phyloP scores from a whole-genome alignment of 192 early-diverging fungal species.

The Backusella tuberculispora region DNA sequence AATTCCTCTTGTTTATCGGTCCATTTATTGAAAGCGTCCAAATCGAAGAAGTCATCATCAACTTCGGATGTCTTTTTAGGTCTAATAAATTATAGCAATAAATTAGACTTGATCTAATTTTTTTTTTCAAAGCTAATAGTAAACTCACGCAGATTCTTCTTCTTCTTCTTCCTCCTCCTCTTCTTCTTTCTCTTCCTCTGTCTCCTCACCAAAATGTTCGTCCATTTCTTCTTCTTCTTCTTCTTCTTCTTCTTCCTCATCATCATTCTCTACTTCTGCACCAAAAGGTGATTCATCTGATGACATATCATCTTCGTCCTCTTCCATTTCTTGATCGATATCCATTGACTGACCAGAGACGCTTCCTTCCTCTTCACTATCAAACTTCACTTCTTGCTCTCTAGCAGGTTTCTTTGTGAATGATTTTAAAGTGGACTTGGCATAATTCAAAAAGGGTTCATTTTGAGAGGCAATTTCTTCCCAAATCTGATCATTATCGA shows the following conservation, averaged over 20 bases:
- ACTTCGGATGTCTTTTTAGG: conserved; percentile 61
- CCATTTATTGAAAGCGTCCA: conserved; percentile 86
- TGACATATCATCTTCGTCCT: conserved; percentile 20
- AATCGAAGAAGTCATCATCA: conserved; percentile 95
- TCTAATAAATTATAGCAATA: not conserved
- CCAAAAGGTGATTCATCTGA: not conserved
- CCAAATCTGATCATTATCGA: conserved; percentile 91
- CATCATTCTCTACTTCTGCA: conserved; percentile 43
- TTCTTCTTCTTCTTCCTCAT: conserved; percentile 40
- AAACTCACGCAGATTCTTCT: conserved; percentile 26
- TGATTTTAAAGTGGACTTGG: conserved; percentile 41
- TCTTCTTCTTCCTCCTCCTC: conserved; percentile 47
- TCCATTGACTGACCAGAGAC: conserved; percentile 42
- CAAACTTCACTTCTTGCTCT: conserved; percentile 37
- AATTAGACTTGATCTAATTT: conserved; percentile 12
- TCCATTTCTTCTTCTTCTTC: conserved; percentile 32
- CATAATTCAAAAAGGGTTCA: conserved; percentile 72
- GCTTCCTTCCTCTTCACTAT: conserved; percentile 43
- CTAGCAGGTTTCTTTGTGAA: conserved; percentile 43
- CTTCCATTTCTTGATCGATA: conserved; percentile 44
- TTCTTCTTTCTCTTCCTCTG: conserved; percentile 47
- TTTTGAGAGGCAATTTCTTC: conserved; percentile 90
- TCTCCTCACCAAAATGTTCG: conserved; percentile 28
- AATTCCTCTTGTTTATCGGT: conserved; percentile 68
- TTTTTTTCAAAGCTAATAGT: conserved; percentile 33